Percentiles rank a stretch among this genome's conserved stretches.
Evolutionary conservation across 805 yeast species (phyloP).

Genomic region (Wickerhamomyces sydowiorum): DNA sequence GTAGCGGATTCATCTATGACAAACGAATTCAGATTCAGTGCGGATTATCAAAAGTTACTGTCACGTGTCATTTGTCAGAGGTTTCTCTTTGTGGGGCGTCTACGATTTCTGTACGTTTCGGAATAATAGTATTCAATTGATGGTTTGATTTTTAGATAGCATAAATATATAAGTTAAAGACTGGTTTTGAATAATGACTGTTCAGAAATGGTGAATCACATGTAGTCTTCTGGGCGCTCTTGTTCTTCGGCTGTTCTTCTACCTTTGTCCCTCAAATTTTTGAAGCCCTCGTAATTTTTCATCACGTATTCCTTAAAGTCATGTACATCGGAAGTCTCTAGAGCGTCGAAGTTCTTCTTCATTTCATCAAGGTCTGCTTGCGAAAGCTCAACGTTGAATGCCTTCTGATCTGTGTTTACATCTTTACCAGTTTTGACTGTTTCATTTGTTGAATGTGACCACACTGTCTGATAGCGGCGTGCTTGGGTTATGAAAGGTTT

Average conservation of each 20-base stretch:
- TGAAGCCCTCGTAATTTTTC: conserved; percentile 10
- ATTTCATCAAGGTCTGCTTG: conserved; percentile 8
- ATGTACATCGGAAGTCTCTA: conserved; percentile 1
- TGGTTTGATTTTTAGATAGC: neutral
- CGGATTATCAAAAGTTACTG: no score
- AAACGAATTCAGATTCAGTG: no score
- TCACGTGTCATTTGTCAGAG: no score
- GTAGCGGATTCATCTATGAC: no score
- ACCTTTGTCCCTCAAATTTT: conserved; percentile 18
- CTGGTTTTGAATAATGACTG: no score
- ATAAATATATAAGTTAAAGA: neutral
- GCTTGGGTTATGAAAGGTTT: neutral
- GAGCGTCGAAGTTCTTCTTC: conserved; percentile 6
- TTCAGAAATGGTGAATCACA: conserved; percentile 8
- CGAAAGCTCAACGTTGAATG: conserved; percentile 12
- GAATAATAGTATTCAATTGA: neutral
- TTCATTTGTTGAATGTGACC: neutral
- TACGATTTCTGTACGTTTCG: no score
- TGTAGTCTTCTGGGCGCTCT: conserved; percentile 20
- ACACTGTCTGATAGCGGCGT: neutral
- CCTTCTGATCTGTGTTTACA: conserved; percentile 2
- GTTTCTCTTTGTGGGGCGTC: no score
- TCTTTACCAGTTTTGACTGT: neutral
- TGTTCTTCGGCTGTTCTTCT: conserved; percentile 16
- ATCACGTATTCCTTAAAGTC: conserved; percentile 5